Evolutionary conservation across 306 rosid genomes (phyloP).

Genomic region (Ochetophila trinervis): DNA sequence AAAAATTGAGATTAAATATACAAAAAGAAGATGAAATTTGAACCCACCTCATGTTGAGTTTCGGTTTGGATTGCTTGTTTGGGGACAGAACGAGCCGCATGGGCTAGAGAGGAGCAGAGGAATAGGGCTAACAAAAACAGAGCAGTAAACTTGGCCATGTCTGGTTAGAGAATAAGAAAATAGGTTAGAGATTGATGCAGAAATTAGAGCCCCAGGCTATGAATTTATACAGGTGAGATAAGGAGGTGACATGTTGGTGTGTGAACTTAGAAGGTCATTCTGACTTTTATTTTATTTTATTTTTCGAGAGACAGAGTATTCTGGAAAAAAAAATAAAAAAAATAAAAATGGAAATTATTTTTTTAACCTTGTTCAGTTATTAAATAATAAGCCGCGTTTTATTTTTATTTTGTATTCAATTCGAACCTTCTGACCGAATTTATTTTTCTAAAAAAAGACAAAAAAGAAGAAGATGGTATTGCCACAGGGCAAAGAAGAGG

Average conservation of each 20-base stretch:
- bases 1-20: not conserved
- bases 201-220: not conserved
- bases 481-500: too few species aligned
- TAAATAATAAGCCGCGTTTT: not conserved
- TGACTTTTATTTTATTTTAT: too few species aligned
- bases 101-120: slow-evolving; percentile 26
- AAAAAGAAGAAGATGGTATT: not conserved
- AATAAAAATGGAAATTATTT: not conserved
- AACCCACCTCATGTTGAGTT: slow-evolving; percentile 23
- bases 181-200: not conserved
- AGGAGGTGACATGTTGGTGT: slow-evolving; percentile 7
- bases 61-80: slow-evolving; percentile 1
- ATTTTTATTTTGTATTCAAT: not conserved
- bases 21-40: not conserved
- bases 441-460: not conserved
- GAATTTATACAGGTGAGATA: slow-evolving; percentile 19
- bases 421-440: not conserved
- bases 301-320: too few species aligned
- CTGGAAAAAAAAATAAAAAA: too few species aligned
- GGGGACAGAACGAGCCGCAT: slow-evolving; percentile 29
- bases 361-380: not conserved
- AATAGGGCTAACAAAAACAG: slow-evolving; percentile 24
- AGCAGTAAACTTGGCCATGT: slow-evolving; percentile 25
- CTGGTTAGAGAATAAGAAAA: not conserved
- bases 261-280: slow-evolving; percentile 15